Conservation (phyloP, 371 early-diverging fungal genomes). For the Basidiobolus heterosporus region DNA sequence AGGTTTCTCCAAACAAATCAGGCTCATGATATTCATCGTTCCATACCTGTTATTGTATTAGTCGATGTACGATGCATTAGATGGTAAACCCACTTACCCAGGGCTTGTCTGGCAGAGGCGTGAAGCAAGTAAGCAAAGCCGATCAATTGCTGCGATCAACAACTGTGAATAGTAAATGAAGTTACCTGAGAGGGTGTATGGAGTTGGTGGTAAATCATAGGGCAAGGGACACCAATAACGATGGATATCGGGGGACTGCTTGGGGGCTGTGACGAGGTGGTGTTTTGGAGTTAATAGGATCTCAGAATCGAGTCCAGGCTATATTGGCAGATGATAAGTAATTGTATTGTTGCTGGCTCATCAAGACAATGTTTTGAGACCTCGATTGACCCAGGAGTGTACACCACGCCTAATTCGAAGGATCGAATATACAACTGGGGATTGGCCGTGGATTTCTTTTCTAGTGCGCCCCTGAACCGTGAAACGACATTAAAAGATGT, state of each 20-base stretch:
- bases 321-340: not conserved
- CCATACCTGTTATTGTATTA: too few species aligned
- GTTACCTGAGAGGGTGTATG: constrained; percentile 10
- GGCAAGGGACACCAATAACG: constrained; percentile 25
- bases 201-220: constrained; percentile 33
- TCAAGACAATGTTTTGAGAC: constrained; percentile 5
- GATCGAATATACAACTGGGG: constrained; percentile 27
- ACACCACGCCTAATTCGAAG: constrained; percentile 38
- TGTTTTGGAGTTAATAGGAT: not conserved
- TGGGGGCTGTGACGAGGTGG: constrained; percentile 8
- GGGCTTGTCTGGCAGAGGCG: too few species aligned
- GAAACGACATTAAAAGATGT: constrained; percentile 14
- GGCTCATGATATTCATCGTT: too few species aligned
- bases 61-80: too few species aligned
- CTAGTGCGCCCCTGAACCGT: constrained; percentile 31
- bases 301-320: not conserved
- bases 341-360: not conserved
- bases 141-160: too few species aligned
- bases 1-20: too few species aligned
- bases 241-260: not conserved
- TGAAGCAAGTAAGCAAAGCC: too few species aligned
- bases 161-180: too few species aligned
- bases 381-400: constrained; percentile 26
- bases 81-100: too few species aligned
- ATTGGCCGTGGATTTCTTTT: constrained; percentile 15